phyloP scores from a whole-genome alignment of 2,329 filamentous ascomycete genomes.

The Nemania sp. region DNA sequence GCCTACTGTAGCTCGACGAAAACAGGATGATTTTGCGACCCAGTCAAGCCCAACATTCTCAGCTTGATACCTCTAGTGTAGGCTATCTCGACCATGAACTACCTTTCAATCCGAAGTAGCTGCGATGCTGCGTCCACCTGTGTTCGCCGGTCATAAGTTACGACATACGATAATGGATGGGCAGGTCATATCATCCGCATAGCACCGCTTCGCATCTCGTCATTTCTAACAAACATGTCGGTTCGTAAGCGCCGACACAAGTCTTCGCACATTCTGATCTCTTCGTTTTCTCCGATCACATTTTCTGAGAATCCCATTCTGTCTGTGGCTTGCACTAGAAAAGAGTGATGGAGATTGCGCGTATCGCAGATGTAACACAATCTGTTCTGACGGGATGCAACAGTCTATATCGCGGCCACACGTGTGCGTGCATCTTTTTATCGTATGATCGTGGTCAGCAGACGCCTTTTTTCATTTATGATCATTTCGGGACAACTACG shows the following conservation, averaged over 20 bases:
- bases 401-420: background rate
- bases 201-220: slow-evolving; percentile 12
- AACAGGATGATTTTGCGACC: background rate
- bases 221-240: background rate
- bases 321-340: background rate
- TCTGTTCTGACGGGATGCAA: slow-evolving; percentile 11
- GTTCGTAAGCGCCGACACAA: background rate
- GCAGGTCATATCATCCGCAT: slow-evolving; percentile 19
- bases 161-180: slow-evolving; percentile 18
- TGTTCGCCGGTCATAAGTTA: background rate
- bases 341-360: too few relatives aligned
- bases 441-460: too few relatives aligned
- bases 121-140: background rate
- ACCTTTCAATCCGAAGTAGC: too few relatives aligned
- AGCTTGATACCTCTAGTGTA: background rate
- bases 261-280: background rate
- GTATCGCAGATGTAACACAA: too few relatives aligned
- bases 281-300: background rate
- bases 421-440: background rate
- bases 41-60: background rate
- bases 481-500: background rate
- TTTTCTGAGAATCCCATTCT: background rate
- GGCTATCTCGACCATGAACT: too few relatives aligned
- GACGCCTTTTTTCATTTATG: too few relatives aligned
- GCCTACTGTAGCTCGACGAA: background rate